Evolutionary conservation across 495 filamentous ascomycete species (phyloP).

Genomic region (Platismatia glauca): DNA sequence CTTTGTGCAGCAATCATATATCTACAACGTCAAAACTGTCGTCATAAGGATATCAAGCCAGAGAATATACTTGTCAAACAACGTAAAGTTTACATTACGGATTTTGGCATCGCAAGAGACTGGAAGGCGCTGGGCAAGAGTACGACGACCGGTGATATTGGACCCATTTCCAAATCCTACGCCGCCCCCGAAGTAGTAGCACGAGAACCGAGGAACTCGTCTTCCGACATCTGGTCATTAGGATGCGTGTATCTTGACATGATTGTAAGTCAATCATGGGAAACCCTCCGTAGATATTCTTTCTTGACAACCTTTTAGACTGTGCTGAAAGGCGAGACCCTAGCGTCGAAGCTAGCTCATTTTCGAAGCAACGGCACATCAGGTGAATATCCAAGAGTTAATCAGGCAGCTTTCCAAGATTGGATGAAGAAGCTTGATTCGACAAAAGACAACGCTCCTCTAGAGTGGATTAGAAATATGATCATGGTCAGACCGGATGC

Average conservation of each 20-base stretch:
- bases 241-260: conserved; percentile 22
- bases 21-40: conserved; percentile 21
- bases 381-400: neutral
- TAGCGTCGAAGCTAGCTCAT: neutral
- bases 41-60: conserved; percentile 19
- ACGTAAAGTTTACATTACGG: conserved; percentile 14
- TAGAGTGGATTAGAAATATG: conserved; percentile 10
- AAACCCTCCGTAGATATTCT: neutral
- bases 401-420: conserved; percentile 9
- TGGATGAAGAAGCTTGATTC: conserved; percentile 4
- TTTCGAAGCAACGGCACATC: conserved; percentile 6
- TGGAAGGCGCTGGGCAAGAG: conserved; percentile 8
- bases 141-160: conserved; percentile 14
- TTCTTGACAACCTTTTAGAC: neutral
- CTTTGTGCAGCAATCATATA: conserved; percentile 17
- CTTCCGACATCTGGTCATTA: conserved; percentile 23
- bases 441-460: conserved; percentile 3
- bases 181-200: conserved; percentile 18
- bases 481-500: neutral
- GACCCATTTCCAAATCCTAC: conserved; percentile 13
- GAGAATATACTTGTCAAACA: conserved; percentile 14
- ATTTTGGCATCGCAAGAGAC: conserved; percentile 20
- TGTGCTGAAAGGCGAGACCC: conserved; percentile 13
- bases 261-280: conserved; percentile 6
- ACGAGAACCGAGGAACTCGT: conserved; percentile 11